phyloP scores from a whole-genome alignment of 2,329 filamentous ascomycete species.

The Onygenales sp. region DNA sequence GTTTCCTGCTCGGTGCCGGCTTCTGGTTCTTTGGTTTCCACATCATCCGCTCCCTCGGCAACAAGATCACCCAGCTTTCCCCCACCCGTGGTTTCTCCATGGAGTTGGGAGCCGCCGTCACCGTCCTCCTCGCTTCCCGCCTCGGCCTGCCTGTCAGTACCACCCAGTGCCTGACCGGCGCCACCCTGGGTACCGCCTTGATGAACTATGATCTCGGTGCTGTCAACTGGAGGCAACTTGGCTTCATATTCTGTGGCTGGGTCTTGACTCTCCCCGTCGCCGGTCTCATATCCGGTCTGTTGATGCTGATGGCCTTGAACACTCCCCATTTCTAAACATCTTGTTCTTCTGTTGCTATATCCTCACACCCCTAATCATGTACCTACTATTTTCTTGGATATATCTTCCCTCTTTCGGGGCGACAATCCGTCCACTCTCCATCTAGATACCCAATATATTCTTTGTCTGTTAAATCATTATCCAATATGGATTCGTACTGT shows the following conservation, averaged over 20 bases:
- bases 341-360: too few relatives aligned
- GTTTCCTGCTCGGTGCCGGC: slow-evolving; percentile 29
- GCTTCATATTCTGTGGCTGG: slow-evolving; percentile 36
- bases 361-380: too few relatives aligned
- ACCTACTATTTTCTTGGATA: too few relatives aligned
- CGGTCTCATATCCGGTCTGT: slow-evolving; percentile 29
- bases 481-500: too few relatives aligned
- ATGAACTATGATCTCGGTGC: slow-evolving; percentile 29
- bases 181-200: slow-evolving; percentile 26
- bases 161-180: slow-evolving; percentile 28
- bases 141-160: slow-evolving; percentile 28
- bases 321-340: slow-evolving; percentile 25
- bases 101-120: slow-evolving; percentile 34
- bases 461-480: too few relatives aligned
- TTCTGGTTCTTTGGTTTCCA: slow-evolving; percentile 35
- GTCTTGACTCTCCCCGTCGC: slow-evolving; percentile 35
- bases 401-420: too few relatives aligned
- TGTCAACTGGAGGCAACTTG: slow-evolving; percentile 36
- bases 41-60: slow-evolving; percentile 32
- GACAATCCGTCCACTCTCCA: too few relatives aligned
- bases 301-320: slow-evolving; percentile 35
- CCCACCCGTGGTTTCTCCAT: slow-evolving; percentile 29
- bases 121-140: slow-evolving; percentile 25
- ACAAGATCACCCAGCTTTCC: slow-evolving; percentile 32
- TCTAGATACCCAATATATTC: too few relatives aligned